Conservation (phyloP, 2,329 filamentous ascomycete species). For the Cordyceps farinosa region DNA sequence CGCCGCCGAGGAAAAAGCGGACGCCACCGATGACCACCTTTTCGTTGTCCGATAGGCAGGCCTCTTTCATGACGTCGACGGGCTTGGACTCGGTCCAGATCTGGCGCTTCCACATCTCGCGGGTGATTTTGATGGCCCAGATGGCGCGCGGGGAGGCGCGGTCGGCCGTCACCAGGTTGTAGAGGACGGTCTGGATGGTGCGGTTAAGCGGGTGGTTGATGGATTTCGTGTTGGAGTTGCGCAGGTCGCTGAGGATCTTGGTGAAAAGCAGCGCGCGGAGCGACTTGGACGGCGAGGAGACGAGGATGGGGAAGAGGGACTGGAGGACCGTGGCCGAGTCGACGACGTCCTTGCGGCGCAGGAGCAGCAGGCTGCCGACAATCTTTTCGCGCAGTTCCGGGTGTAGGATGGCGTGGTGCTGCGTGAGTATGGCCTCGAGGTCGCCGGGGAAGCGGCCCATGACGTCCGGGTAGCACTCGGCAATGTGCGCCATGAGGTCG, state of each 20-base stretch:
- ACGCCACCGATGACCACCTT: constrained; percentile 88
- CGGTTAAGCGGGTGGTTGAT: constrained; percentile 92
- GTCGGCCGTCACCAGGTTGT: constrained; percentile 86
- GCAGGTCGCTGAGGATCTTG: constrained; percentile 88
- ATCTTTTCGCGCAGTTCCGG: constrained; percentile 89
- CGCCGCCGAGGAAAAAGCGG: constrained; percentile 91
- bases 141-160: constrained; percentile 79
- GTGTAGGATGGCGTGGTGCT: constrained; percentile 80
- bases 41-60: constrained; percentile 81
- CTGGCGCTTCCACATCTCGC: constrained; percentile 94
- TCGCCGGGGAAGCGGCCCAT: constrained; percentile 75
- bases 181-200: constrained; percentile 88
- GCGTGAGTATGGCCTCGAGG: constrained; percentile 72
- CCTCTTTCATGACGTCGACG: constrained; percentile 98
- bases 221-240: constrained; percentile 79
- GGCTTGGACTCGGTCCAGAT: constrained; percentile 93
- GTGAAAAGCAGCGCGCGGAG: constrained; percentile 77
- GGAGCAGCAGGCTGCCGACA: constrained; percentile 80
- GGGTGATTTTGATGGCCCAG: constrained; percentile 93
- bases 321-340: constrained; percentile 81
- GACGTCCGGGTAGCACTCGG: constrained; percentile 85
- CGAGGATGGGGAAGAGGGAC: constrained; percentile 89
- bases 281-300: constrained; percentile 87
- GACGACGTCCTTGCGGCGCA: constrained; percentile 88
- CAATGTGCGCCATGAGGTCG: constrained; percentile 88